Conservation (phyloP, 352 stramenopile genomes). For the Pythium scleroteichum region DNA sequence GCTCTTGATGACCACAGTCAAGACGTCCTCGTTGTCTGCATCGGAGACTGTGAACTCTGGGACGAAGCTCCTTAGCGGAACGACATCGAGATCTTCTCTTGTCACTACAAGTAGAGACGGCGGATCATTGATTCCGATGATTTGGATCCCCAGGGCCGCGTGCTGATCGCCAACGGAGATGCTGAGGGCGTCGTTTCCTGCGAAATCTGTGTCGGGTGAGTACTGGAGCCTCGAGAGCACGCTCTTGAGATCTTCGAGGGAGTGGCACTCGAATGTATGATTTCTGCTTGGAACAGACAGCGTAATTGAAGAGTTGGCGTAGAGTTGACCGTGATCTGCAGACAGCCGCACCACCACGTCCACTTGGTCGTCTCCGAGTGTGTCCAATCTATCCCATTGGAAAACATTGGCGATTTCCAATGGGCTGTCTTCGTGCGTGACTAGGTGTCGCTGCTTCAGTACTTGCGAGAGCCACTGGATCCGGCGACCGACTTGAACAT, state of each 20-base stretch:
- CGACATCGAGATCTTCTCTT: background rate
- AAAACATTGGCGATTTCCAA: conserved; percentile 4
- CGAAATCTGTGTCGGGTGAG: conserved; percentile 7
- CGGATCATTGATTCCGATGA: conserved; percentile 30
- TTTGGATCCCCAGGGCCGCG: conserved; percentile 10
- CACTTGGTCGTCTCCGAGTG: background rate
- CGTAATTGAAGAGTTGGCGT: conserved; percentile 1
- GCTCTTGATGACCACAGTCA: conserved; percentile 33
- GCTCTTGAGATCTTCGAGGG: conserved; percentile 1
- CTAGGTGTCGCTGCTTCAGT: background rate
- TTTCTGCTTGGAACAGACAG: background rate
- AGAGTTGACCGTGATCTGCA: background rate
- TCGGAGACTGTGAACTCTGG: conserved; percentile 38
- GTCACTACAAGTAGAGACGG: conserved; percentile 9
- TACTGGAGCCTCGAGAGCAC: conserved; percentile 10
- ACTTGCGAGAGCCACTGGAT: background rate
- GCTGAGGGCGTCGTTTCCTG: conserved; percentile 1
- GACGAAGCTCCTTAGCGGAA: conserved; percentile 30
- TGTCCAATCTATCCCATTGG: background rate
- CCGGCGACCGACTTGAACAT: background rate
- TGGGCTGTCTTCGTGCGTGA: background rate
- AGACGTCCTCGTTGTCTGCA: conserved; percentile 33
- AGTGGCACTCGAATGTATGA: background rate
- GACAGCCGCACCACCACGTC: background rate
- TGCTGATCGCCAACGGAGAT: background rate